A percentile compares a stretch with the other conserved stretches of the same genome.
phyloP scores from a whole-genome alignment of 2,329 filamentous ascomycete species.

The Corynespora cassiicola region DNA sequence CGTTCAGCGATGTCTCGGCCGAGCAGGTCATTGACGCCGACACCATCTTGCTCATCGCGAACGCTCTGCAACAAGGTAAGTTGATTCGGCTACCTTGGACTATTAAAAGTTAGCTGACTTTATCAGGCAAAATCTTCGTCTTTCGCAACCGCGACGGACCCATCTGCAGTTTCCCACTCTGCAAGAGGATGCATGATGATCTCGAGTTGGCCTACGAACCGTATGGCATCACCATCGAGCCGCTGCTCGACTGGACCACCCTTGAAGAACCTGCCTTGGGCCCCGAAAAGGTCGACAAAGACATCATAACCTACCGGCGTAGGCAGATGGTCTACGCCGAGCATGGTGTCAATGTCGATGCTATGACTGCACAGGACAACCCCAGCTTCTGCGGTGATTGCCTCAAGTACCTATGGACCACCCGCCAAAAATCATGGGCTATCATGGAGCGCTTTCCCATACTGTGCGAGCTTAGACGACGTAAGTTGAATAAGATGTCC shows the following conservation, averaged over 20 bases:
- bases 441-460: neutral
- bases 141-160: neutral
- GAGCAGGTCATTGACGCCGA: neutral
- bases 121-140: slow-evolving; percentile 13
- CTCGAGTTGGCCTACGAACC: neutral
- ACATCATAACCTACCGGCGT: slow-evolving; percentile 15
- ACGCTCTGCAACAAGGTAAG: slow-evolving; percentile 7
- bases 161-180: slow-evolving; percentile 7
- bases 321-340: slow-evolving; percentile 13
- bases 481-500: too few species aligned
- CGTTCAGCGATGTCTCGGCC: neutral
- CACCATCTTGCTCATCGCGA: slow-evolving; percentile 1
- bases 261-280: slow-evolving; percentile 6
- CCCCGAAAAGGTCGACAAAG: slow-evolving; percentile 1
- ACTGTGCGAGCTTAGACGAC: too few species aligned
- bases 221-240: slow-evolving; percentile 12
- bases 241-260: slow-evolving; percentile 17
- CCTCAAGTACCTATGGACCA: slow-evolving; percentile 13
- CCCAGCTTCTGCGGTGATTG: slow-evolving; percentile 18
- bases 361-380: slow-evolving; percentile 2
- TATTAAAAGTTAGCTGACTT: neutral
- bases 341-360: slow-evolving; percentile 1
- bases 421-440: slow-evolving; percentile 5
- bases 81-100: neutral
- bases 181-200: neutral